phyloP scores from a whole-genome alignment of 2,329 filamentous ascomycete species.

The Colletotrichum liaoningense region DNA sequence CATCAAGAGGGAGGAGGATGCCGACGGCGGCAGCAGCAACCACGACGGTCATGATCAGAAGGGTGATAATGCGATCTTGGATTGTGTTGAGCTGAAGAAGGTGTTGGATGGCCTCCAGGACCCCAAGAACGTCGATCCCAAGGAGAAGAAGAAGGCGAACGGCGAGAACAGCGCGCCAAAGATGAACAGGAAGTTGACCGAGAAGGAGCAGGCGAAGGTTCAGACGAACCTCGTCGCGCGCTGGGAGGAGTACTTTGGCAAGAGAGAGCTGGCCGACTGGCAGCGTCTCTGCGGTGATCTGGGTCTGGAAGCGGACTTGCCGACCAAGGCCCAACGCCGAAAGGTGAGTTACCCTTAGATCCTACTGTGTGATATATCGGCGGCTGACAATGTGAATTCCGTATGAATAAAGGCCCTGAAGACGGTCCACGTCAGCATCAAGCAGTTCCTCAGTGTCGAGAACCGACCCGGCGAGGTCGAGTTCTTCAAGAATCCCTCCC shows the following conservation, averaged over 20 bases:
- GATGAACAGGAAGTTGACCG: constrained; percentile 13
- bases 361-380: not conserved
- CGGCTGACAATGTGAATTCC: not conserved
- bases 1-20: not conserved
- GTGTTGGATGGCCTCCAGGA: not conserved
- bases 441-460: constrained; percentile 56
- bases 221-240: not conserved
- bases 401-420: constrained; percentile 52
- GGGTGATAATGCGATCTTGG: not conserved
- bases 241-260: constrained; percentile 47
- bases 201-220: not conserved
- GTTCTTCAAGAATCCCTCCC: constrained; percentile 45
- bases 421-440: constrained; percentile 60
- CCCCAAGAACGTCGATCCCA: not conserved
- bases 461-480: constrained; percentile 40
- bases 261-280: constrained; percentile 53
- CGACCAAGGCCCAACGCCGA: constrained; percentile 57
- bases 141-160: not conserved
- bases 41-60: not conserved
- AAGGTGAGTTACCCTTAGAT: constrained; percentile 47
- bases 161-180: not conserved
- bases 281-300: constrained; percentile 58
- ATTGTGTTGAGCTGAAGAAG: not conserved
- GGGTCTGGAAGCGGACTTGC: constrained; percentile 48
- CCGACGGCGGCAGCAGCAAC: too few relatives aligned